These are phyloP conservation scores for Candida awuae DNA, from an alignment of 805 yeast genomes.

Conservation along the genomic window DNA sequence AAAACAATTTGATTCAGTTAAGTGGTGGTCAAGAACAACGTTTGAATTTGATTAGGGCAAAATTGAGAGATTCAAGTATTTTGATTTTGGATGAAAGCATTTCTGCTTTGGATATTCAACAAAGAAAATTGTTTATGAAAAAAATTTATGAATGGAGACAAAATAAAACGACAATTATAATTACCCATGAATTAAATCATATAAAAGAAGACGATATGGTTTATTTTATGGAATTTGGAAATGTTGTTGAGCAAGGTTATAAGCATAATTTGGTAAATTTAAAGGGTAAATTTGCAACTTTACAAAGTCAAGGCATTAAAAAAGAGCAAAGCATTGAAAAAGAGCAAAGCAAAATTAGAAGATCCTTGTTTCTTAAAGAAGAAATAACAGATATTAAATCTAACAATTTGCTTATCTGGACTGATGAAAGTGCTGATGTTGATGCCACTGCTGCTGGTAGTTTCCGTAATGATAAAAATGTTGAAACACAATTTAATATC, in stretches of 20 bases:
- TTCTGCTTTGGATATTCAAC: constrained; percentile 63
- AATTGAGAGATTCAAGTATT: constrained; percentile 62
- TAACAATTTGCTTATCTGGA: background rate
- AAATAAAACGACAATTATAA: constrained; percentile 66
- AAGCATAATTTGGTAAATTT: constrained; percentile 27
- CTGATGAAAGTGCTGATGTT: background rate
- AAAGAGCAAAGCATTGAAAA: background rate
- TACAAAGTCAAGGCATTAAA: constrained; percentile 8
- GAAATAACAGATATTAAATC: constrained; percentile 1
- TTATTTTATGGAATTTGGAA: constrained; percentile 52
- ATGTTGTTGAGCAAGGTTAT: constrained; percentile 37
- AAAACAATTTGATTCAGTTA: constrained; percentile 35
- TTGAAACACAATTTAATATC: constrained; percentile 6
- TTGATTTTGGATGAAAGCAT: constrained; percentile 80
- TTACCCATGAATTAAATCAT: constrained; percentile 69
- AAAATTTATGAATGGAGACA: constrained; percentile 52
- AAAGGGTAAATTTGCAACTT: constrained; percentile 9
- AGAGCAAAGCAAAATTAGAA: background rate
- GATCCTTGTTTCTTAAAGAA: constrained; percentile 1
- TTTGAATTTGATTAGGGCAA: constrained; percentile 78
- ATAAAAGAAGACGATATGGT: constrained; percentile 49
- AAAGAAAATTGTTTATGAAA: constrained; percentile 38
- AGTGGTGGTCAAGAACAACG: constrained; percentile 93
- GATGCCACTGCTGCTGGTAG: too few species aligned
- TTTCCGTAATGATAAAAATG: too few species aligned